A percentile compares a stretch with the other conserved stretches of the same genome.
phyloP scores from a whole-genome alignment of 192 early-diverging fungal genomes.

The Podila epicladia region DNA sequence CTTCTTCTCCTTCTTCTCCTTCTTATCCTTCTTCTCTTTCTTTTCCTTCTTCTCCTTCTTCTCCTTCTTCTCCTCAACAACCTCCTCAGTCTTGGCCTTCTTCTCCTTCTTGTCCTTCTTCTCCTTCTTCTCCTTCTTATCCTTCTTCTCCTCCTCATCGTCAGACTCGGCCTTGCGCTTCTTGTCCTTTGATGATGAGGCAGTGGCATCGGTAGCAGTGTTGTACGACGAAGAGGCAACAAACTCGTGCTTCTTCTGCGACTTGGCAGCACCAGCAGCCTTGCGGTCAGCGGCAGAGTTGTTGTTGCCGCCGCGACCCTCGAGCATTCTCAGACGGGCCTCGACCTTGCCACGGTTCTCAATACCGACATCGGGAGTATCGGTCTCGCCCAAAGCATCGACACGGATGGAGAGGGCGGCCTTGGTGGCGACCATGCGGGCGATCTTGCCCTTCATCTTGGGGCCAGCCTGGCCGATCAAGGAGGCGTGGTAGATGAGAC shows the following conservation, averaged over 20 bases:
- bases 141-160: slow-evolving; percentile 37
- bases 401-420: slow-evolving; percentile 88
- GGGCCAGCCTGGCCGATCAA: slow-evolving; percentile 95
- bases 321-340: slow-evolving; percentile 87
- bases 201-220: slow-evolving; percentile 45
- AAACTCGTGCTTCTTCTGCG: slow-evolving; percentile 72
- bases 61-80: slow-evolving; percentile 54
- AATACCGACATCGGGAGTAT: slow-evolving; percentile 84
- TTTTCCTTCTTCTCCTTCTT: slow-evolving; percentile 54
- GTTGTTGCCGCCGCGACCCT: slow-evolving; percentile 70
- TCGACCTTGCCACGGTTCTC: slow-evolving; percentile 90
- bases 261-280: slow-evolving; percentile 71
- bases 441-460: slow-evolving; percentile 99
- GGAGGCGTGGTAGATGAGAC: slow-evolving; percentile 97
- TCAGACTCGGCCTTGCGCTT: slow-evolving; percentile 58
- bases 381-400: slow-evolving; percentile 90
- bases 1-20: slow-evolving; percentile 39
- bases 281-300: slow-evolving; percentile 72
- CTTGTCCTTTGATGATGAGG: slow-evolving; percentile 37
- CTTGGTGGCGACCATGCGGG: slow-evolving; percentile 93
- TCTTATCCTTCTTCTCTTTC: slow-evolving; percentile 57
- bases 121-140: slow-evolving; percentile 52
- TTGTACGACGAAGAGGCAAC: slow-evolving; percentile 61
- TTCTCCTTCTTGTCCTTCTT: slow-evolving; percentile 57
- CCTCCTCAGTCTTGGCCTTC: slow-evolving; percentile 56